A percentile compares a stretch with the other conserved stretches of the same genome.
These are phyloP conservation scores for Fistulina hepatica DNA, from an alignment of 1,284 basidiomycete genomes.

Conservation along the genomic window DNA sequence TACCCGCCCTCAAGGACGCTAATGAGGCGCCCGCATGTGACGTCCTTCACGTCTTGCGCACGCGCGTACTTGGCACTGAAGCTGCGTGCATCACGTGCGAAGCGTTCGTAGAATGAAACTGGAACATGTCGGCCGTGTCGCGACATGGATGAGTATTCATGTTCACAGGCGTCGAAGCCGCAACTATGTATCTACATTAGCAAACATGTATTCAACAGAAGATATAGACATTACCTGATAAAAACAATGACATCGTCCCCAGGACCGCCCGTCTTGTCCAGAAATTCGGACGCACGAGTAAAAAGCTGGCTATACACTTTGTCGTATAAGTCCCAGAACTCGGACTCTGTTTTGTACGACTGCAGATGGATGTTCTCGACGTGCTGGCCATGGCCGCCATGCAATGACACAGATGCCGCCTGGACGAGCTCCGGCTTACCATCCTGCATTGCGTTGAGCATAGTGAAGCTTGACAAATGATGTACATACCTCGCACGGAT, in stretches of 20 bases:
- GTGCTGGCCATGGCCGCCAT: conserved; percentile 80
- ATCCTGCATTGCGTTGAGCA: conserved; percentile 42
- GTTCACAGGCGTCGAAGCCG: conserved; percentile 91
- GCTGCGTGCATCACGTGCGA: conserved; percentile 60
- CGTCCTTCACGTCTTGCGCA: too few relatives aligned
- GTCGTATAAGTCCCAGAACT: conserved; percentile 71
- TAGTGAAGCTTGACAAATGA: not conserved
- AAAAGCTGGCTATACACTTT: conserved; percentile 61
- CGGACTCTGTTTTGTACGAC: conserved; percentile 57
- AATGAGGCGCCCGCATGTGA: conserved; percentile 74
- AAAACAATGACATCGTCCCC: conserved; percentile 73
- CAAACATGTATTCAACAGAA: conserved; percentile 2
- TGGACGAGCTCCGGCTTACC: conserved; percentile 71
- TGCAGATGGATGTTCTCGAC: conserved; percentile 89
- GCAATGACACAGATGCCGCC: conserved; percentile 74
- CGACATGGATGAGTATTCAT: conserved; percentile 89
- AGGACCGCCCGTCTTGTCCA: conserved; percentile 52
- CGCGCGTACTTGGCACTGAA: conserved; percentile 58
- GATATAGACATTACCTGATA: conserved; percentile 54
- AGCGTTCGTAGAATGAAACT: conserved; percentile 76
- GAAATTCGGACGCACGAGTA: conserved; percentile 63
- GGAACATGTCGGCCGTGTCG: conserved; percentile 89
- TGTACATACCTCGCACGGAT: conserved; percentile 72
- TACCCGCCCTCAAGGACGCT: conserved; percentile 95
- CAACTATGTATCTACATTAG: conserved; percentile 35